Conservation (phyloP, 108 stramenopile genomes). For the Thalassiosira profunda region DNA sequence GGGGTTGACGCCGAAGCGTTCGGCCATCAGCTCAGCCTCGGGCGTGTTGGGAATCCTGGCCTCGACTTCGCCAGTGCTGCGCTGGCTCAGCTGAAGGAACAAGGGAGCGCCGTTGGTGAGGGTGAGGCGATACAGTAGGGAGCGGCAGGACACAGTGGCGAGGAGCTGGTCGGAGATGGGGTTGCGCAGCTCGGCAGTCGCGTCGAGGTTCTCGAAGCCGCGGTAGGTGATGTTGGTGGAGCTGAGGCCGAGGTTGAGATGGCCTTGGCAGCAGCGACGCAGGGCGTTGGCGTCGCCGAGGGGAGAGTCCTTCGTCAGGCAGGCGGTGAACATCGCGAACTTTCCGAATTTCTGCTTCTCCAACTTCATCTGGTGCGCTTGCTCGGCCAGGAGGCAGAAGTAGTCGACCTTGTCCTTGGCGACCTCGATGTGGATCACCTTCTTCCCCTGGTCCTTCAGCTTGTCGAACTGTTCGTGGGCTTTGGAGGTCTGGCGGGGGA, state of each 20-base stretch:
- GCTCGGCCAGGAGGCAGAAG: not conserved
- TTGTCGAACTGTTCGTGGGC: not conserved
- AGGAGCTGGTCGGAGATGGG: not conserved
- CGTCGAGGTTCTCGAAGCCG: constrained; percentile 2
- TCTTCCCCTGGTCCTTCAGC: not conserved
- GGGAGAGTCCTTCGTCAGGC: not conserved
- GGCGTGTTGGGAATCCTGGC: constrained; percentile 1
- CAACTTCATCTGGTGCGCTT: not conserved
- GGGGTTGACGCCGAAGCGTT: not conserved
- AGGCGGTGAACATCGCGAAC: not conserved
- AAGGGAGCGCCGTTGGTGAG: not conserved
- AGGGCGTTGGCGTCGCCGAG: not conserved
- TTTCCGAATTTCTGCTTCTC: not conserved
- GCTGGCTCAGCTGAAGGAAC: constrained; percentile 7
- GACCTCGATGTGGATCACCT: not conserved
- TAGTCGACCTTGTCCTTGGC: not conserved
- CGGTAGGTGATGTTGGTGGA: not conserved
- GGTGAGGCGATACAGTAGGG: not conserved
- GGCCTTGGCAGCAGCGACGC: not conserved
- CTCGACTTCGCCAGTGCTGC: not conserved
- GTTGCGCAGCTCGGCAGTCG: not conserved
- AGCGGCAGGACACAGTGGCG: not conserved
- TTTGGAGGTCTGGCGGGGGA: not conserved
- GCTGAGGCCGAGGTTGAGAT: not conserved
- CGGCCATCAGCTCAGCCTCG: not conserved